Percentiles rank a stretch among this genome's conserved stretches.
These are phyloP conservation scores for Debaryomyces maramus DNA, from an alignment of 805 yeast species.

Conservation along the genomic window DNA sequence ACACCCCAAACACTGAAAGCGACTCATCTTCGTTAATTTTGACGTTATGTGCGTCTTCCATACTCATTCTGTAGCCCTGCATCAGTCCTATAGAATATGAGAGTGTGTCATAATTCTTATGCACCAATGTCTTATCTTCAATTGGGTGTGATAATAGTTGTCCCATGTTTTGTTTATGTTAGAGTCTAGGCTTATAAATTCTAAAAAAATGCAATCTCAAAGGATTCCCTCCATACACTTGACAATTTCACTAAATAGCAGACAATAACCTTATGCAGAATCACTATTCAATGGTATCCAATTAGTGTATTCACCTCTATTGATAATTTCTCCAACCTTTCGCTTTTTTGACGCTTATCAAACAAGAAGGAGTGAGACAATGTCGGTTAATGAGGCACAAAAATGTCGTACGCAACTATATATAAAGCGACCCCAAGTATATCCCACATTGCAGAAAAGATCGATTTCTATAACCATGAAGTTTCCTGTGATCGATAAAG, in stretches of 20 bases:
- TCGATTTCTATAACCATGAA: conserved; percentile 17
- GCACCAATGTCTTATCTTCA: conserved; percentile 62
- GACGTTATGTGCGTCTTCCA: conserved; percentile 74
- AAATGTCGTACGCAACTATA: conserved; percentile 4
- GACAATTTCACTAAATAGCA: too few relatives aligned
- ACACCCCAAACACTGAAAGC: conserved; percentile 62
- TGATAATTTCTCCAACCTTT: too few relatives aligned
- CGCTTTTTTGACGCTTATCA: conserved; percentile 1
- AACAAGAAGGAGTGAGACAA: not conserved
- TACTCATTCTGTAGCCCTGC: conserved; percentile 74
- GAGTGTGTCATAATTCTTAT: conserved; percentile 43
- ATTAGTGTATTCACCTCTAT: too few relatives aligned
- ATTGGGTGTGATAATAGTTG: conserved; percentile 73
- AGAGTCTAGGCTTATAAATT: too few relatives aligned
- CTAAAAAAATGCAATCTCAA: too few relatives aligned
- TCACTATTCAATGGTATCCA: too few relatives aligned
- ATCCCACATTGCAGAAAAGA: too few relatives aligned
- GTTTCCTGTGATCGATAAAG: conserved; percentile 26
- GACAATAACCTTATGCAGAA: too few relatives aligned
- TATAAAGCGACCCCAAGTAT: too few relatives aligned
- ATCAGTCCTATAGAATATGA: conserved; percentile 68
- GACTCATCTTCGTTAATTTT: conserved; percentile 44
- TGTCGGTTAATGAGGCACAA: not conserved
- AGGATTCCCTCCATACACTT: too few relatives aligned
- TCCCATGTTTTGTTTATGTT: conserved; percentile 49